Percentiles rank a stretch among this genome's conserved stretches.
Conservation (phyloP, 129 eudicot species). For the Oenanthe sinensis region DNA sequence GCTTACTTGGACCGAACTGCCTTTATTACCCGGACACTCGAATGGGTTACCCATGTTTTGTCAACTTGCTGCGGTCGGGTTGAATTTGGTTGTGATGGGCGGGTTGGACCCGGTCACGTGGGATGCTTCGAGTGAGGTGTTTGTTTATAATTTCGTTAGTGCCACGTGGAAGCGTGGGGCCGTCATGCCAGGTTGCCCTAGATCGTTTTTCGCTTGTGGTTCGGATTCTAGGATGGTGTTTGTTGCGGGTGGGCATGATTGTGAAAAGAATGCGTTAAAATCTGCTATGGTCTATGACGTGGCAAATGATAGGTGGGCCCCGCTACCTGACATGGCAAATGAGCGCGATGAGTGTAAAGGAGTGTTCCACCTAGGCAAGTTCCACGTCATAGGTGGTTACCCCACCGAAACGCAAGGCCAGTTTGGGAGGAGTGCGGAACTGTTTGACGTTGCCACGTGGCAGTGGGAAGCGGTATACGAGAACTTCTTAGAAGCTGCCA, state of each 20-base stretch:
- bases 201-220: slow-evolving; percentile 73
- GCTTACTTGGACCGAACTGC: slow-evolving; percentile 50
- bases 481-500: slow-evolving; percentile 29
- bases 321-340: slow-evolving; percentile 56
- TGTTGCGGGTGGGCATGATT: slow-evolving; percentile 92
- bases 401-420: slow-evolving; percentile 56
- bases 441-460: slow-evolving; percentile 36
- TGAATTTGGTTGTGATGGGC: slow-evolving; percentile 66
- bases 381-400: slow-evolving; percentile 87
- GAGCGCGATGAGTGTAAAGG: slow-evolving; percentile 75
- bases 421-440: slow-evolving; percentile 55
- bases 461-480: slow-evolving; percentile 40
- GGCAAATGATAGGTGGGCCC: slow-evolving; percentile 41
- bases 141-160: slow-evolving; percentile 43
- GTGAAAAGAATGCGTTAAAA: slow-evolving; percentile 59
- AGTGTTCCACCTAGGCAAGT: slow-evolving; percentile 49
- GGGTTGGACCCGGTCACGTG: slow-evolving; percentile 72
- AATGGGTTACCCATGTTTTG: slow-evolving; percentile 71
- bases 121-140: slow-evolving; percentile 45
- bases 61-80: slow-evolving; percentile 63
- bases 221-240: slow-evolving; percentile 52
- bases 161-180: slow-evolving; percentile 78
- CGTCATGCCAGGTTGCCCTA: slow-evolving; percentile 56
- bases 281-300: slow-evolving; percentile 66
- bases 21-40: slow-evolving; percentile 37